phyloP scores from a whole-genome alignment of 2,329 filamentous ascomycete species.

The Clarireedia homoeocarpa region DNA sequence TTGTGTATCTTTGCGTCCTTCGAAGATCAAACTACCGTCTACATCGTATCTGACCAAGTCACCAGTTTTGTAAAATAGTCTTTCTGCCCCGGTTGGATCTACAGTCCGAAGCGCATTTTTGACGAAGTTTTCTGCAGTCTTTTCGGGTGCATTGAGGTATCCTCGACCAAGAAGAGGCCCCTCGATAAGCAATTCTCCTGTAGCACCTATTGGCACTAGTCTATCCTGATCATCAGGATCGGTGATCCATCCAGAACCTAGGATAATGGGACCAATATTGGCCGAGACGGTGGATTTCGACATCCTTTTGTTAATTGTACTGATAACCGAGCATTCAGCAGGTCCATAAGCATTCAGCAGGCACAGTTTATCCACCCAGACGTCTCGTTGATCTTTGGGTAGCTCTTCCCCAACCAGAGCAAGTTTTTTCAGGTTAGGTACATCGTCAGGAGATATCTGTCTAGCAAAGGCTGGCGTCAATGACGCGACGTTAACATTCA shows the following conservation, averaged over 20 bases:
- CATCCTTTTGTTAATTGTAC: background rate
- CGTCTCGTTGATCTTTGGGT: conserved; percentile 41
- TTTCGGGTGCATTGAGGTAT: conserved; percentile 32
- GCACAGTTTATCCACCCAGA: conserved; percentile 30
- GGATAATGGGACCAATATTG: background rate
- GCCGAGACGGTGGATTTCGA: background rate
- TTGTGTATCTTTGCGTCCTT: background rate
- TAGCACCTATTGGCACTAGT: conserved; percentile 27
- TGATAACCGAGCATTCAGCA: conserved; percentile 10
- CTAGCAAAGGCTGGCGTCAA: conserved; percentile 34
- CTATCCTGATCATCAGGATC: conserved; percentile 32
- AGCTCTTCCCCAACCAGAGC: conserved; percentile 87
- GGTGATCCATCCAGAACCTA: conserved; percentile 29
- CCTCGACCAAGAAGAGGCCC: conserved; percentile 32
- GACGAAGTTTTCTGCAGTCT: conserved; percentile 32
- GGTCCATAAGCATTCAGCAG: conserved; percentile 47
- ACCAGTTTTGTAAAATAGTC: conserved; percentile 34
- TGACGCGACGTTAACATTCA: conserved; percentile 12
- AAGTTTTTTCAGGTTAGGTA: conserved; percentile 61
- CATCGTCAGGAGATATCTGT: conserved; percentile 77
- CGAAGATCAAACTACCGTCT: background rate
- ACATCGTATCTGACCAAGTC: background rate
- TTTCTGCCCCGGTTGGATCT: conserved; percentile 24
- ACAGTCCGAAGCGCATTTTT: conserved; percentile 10
- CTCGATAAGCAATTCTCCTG: conserved; percentile 33